A percentile compares a stretch with the other conserved stretches of the same genome.
Conservation (phyloP, 176 grass and related monocot genomes). For the Oryza longistaminata region DNA sequence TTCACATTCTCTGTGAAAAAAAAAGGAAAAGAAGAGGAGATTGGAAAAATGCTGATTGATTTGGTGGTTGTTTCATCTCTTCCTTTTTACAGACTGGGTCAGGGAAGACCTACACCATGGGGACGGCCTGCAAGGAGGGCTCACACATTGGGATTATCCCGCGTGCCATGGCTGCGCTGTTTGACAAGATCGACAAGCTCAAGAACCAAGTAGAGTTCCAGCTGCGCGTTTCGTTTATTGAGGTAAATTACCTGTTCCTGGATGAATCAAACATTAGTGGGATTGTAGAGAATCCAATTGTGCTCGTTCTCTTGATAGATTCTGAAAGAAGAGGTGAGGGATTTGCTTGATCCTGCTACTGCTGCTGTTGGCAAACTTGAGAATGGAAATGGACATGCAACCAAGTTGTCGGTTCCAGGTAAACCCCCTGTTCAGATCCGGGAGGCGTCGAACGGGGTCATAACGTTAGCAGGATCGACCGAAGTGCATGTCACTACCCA, state of each 20-base stretch:
- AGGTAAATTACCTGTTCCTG: constrained; percentile 52
- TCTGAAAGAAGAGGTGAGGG: constrained; percentile 97
- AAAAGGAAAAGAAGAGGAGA: background rate
- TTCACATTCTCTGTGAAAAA: background rate
- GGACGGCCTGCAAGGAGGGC: constrained; percentile 78
- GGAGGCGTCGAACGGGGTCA: constrained; percentile 90
- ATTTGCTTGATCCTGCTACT: constrained; percentile 67
- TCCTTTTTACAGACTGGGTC: constrained; percentile 67
- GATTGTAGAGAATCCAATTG: background rate
- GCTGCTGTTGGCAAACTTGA: constrained; percentile 55
- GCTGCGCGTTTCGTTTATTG: constrained; percentile 89
- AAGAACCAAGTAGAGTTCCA: constrained; percentile 92
- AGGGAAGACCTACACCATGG: constrained; percentile 97
- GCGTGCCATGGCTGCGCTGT: constrained; percentile 73
- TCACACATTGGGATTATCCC: constrained; percentile 71
- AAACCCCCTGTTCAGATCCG: constrained; percentile 96
- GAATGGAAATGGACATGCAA: constrained; percentile 60
- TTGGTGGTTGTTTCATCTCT: background rate
- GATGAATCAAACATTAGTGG: background rate
- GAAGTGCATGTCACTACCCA: constrained; percentile 81
- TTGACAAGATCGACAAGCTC: constrained; percentile 75
- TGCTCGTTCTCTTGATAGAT: constrained; percentile 52
- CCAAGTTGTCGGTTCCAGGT: constrained; percentile 61
- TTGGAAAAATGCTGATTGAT: constrained; percentile 18
- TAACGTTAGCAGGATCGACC: constrained; percentile 90